phyloP scores from a whole-genome alignment of 805 yeast genomes.

The Pichia kluyveri region DNA sequence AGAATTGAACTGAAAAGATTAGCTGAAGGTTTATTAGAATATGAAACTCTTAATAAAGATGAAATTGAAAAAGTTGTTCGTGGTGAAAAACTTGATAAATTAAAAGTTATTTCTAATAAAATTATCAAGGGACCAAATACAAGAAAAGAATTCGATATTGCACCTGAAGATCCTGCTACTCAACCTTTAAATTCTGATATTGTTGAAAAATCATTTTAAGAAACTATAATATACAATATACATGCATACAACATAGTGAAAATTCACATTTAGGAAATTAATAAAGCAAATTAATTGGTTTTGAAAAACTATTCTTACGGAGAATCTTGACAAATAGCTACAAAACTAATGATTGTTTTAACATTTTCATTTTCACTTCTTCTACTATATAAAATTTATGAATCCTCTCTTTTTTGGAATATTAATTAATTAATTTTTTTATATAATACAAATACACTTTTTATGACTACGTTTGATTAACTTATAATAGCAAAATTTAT shows the following conservation, averaged over 20 bases:
- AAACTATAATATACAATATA: neutral
- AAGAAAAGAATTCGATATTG: slow-evolving; percentile 26
- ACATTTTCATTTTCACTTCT: neutral
- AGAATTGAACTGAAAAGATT: slow-evolving; percentile 69
- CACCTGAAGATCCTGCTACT: slow-evolving; percentile 22
- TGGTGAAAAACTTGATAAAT: slow-evolving; percentile 68
- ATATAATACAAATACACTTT: neutral
- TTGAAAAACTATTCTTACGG: neutral
- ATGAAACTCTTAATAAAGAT: slow-evolving; percentile 85
- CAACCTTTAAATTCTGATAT: neutral
- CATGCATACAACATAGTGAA: neutral
- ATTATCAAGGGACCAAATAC: slow-evolving; percentile 43
- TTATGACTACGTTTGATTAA: neutral
- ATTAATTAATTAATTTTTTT: too few species aligned
- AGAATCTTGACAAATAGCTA: neutral
- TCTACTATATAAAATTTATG: too few species aligned
- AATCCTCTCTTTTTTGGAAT: neutral
- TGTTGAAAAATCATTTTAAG: neutral
- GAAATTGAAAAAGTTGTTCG: slow-evolving; percentile 81
- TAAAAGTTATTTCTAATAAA: slow-evolving; percentile 64
- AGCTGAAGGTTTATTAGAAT: slow-evolving; percentile 89
- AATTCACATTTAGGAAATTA: neutral
- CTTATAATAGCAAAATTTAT: neutral
- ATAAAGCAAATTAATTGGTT: neutral
- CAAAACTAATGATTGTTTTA: neutral